A percentile compares a stretch with the other conserved stretches of the same genome.
Evolutionary conservation across 108 stramenopile genomes (phyloP).

Genomic region (Chaetoceros tenuissimus): DNA sequence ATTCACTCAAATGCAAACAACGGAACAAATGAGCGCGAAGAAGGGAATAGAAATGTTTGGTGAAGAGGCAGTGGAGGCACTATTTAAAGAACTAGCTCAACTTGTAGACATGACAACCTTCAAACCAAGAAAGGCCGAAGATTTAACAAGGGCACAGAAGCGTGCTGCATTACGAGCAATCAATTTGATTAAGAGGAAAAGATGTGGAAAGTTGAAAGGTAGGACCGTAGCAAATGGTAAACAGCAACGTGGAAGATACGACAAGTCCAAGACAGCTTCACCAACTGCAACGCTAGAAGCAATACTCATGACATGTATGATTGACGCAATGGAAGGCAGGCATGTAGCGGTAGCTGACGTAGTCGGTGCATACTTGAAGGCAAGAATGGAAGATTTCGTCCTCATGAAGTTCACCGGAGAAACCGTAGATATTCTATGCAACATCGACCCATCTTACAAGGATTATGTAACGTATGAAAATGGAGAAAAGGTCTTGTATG

Average conservation of each 20-base stretch:
- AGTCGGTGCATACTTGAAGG: conserved; percentile 4
- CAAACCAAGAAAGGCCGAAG: conserved; percentile 10
- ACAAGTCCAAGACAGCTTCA: not conserved
- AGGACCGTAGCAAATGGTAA: not conserved
- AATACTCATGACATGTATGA: not conserved
- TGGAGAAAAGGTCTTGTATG: conserved; percentile 24
- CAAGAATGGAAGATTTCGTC: conserved; percentile 1
- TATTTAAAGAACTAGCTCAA: conserved; percentile 31
- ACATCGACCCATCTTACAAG: conserved; percentile 6
- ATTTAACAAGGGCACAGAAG: conserved; percentile 14
- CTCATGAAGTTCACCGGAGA: conserved; percentile 8
- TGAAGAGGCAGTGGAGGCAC: conserved; percentile 12
- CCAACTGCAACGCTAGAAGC: not conserved
- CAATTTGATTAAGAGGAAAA: conserved; percentile 13
- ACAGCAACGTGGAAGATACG: not conserved
- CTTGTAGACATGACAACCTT: conserved; percentile 19
- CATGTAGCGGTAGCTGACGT: not conserved
- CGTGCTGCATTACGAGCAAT: conserved; percentile 10
- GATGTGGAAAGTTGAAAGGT: conserved; percentile 11
- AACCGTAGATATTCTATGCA: conserved; percentile 7
- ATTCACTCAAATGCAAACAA: no score
- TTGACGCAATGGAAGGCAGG: not conserved
- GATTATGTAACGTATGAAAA: conserved; percentile 6
- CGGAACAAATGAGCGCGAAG: no score
- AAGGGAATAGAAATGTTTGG: not conserved